These are phyloP conservation scores for Candida michaelii DNA, from an alignment of 805 yeast species.

Conservation along the genomic window DNA sequence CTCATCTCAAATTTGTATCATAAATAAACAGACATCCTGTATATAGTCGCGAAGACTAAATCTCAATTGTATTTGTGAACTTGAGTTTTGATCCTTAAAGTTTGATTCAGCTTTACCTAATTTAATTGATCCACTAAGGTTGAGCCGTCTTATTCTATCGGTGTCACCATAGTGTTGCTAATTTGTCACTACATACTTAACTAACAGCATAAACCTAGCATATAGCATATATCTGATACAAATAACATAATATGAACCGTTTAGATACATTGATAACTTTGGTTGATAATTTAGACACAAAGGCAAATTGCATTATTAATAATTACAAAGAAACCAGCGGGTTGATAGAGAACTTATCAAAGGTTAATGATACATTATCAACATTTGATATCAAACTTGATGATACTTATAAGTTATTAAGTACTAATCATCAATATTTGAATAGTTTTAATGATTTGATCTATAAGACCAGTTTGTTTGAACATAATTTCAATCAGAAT, in stretches of 20 bases:
- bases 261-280: constrained; percentile 29
- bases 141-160: not conserved
- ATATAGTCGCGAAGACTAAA: not conserved
- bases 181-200: not conserved
- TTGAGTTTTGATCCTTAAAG: not conserved
- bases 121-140: not conserved
- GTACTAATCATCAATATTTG: constrained; percentile 23
- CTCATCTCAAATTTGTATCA: constrained; percentile 6
- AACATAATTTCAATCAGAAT: constrained; percentile 30
- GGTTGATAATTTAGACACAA: constrained; percentile 31
- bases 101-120: not conserved
- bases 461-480: constrained; percentile 34
- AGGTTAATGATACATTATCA: constrained; percentile 22
- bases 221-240: no score
- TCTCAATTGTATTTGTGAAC: constrained; percentile 5
- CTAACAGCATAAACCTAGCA: no score
- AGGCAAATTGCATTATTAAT: constrained; percentile 24
- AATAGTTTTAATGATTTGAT: constrained; percentile 29
- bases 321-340: constrained; percentile 23
- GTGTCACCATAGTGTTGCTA: not conserved
- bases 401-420: constrained; percentile 21
- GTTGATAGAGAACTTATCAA: constrained; percentile 22
- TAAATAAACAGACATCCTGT: constrained; percentile 7
- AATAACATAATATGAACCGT: constrained; percentile 16
- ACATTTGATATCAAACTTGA: constrained; percentile 31